phyloP scores from a whole-genome alignment of 805 yeast genomes.

The Starmerella khaoyaiensis region DNA sequence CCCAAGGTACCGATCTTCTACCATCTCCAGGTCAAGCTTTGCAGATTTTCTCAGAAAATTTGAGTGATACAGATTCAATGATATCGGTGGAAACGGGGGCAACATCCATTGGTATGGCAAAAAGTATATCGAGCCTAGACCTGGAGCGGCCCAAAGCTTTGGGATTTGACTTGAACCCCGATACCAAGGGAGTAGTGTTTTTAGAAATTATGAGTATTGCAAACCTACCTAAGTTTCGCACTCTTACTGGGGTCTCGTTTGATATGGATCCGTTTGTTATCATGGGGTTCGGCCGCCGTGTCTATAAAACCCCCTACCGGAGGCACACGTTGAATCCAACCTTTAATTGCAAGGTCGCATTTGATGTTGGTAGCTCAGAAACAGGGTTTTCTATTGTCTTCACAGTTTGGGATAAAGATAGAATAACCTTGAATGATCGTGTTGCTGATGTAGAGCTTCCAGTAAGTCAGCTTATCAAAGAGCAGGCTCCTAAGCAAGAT shows the following conservation, averaged over 20 bases:
- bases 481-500: constrained; percentile 27
- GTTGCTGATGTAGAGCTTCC: constrained; percentile 57
- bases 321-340: constrained; percentile 73
- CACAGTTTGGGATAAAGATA: constrained; percentile 72
- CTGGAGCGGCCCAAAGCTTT: constrained; percentile 1
- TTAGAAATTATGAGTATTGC: constrained; percentile 61
- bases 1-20: too few species aligned
- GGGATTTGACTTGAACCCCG: constrained; percentile 20
- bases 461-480: constrained; percentile 35
- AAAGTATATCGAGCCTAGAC: too few species aligned
- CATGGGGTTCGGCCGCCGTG: constrained; percentile 76
- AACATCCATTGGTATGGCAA: constrained; percentile 12
- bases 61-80: too few species aligned
- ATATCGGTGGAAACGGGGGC: neutral
- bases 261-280: constrained; percentile 97
- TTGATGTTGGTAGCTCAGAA: constrained; percentile 62
- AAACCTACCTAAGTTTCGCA: constrained; percentile 65
- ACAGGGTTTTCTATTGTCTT: constrained; percentile 51
- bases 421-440: constrained; percentile 67
- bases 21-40: too few species aligned
- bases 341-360: constrained; percentile 66
- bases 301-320: constrained; percentile 73
- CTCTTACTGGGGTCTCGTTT: constrained; percentile 60
- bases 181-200: constrained; percentile 52
- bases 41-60: too few species aligned